These are phyloP conservation scores for Scheffersomyces stambukii DNA, from an alignment of 1,139 yeast species.

Conservation along the genomic window DNA sequence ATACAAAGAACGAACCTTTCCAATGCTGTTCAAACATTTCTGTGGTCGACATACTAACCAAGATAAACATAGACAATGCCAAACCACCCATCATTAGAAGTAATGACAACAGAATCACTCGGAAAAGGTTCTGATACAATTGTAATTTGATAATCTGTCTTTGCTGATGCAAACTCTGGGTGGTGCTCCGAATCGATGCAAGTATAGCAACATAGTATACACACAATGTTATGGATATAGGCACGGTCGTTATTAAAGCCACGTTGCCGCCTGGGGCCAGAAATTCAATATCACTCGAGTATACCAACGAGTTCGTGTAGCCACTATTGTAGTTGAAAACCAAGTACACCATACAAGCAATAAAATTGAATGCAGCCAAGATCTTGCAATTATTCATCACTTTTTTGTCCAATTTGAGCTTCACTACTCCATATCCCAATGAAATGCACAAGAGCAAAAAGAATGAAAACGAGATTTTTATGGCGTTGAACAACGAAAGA, in stretches of 20 bases:
- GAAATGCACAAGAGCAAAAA: slow-evolving; percentile 82
- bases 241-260: slow-evolving; percentile 50
- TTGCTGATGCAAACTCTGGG: slow-evolving; percentile 70
- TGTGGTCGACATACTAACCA: slow-evolving; percentile 68
- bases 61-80: slow-evolving; percentile 64
- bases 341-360: slow-evolving; percentile 63
- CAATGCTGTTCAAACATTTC: slow-evolving; percentile 84
- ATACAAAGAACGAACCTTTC: slow-evolving; percentile 84
- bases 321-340: slow-evolving; percentile 58
- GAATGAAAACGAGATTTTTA: slow-evolving; percentile 82
- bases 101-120: slow-evolving; percentile 66
- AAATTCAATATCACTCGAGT: slow-evolving; percentile 18
- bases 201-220: slow-evolving; percentile 74
- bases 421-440: slow-evolving; percentile 92
- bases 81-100: slow-evolving; percentile 53
- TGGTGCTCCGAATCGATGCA: slow-evolving; percentile 69
- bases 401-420: slow-evolving; percentile 72
- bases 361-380: slow-evolving; percentile 69
- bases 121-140: slow-evolving; percentile 78
- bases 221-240: slow-evolving; percentile 67
- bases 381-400: slow-evolving; percentile 78
- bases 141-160: slow-evolving; percentile 87
- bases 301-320: slow-evolving; percentile 33
- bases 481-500: slow-evolving; percentile 73
- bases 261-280: slow-evolving; percentile 18